Base-by-base conservation (phyloP, 805 yeast genomes). In the Candida oleophila region DNA sequence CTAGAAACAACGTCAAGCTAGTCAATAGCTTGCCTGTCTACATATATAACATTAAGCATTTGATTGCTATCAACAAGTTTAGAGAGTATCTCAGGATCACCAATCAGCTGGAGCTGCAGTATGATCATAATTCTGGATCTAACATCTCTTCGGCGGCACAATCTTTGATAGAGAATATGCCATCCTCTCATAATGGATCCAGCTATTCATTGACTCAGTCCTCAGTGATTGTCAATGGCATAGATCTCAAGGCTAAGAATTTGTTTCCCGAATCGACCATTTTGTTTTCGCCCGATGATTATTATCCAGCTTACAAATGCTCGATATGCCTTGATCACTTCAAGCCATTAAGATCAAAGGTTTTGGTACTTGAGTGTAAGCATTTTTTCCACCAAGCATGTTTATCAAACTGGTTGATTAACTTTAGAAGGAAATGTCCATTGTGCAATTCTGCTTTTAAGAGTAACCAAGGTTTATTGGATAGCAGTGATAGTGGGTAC, bases 371-470 rank as follows among this genome's bases (percentile, higher is more conserved):
- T 42, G 82, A 81, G 5, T 82, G 87, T 57, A 76, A 77, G 43
- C 87, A 82, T 59, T 78, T 81, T 50, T 82, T 74, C 62, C 87
- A 82, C 56, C 75, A 74, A 38, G 66, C 65, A 21, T 82, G 87
- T 57, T 73, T 82, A 42, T 67, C 81, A 20, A 79, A 78, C 48
- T 82, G 87, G 87, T 69, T 82, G 38, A 70, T 81, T 14, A 68
- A 71, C 49, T 78, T 80, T 54, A 69, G 75, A 44, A 69, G 79
- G 47, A 65, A 69, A 32, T 82, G 87, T 54, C 87, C 87, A 2
- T 72, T 82, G 46, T 82, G 87, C 62, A 80, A 80, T 45, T 47
- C 52, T 2, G 46, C 53, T 2, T 52, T 64, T 11, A 41, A 50
- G 15, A 47, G 43, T 18, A 18, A 20, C 16, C 45, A 42, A 14